Base-by-base conservation (phyloP, 257 asterid species). In the Jacaranda copaia region DNA sequence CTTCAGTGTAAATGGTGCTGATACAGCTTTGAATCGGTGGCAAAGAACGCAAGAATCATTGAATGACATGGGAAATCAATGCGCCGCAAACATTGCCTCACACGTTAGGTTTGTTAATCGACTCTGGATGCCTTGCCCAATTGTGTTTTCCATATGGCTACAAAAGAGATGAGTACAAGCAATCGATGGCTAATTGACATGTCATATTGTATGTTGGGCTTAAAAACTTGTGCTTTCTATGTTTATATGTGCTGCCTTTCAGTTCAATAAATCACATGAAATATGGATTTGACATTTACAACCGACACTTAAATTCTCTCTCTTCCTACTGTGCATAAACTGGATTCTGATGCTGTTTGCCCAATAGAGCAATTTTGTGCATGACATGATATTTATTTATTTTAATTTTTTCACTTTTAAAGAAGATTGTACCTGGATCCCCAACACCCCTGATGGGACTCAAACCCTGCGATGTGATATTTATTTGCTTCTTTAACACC, bases 1-100 rank as follows among this genome's bases (percentile, higher is more conserved):
- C 46, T 61, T 55, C 85, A 93, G 98, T 75, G 93, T 85, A 42
- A 84, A 75, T 65, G 79, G 79, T 67, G 80, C 94, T 56, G 96
- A 87, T 81, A 78, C 86, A 46, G 96, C 92, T 75, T 16, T 78
- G 57, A 79, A 66, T 40, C 79, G 63, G 80, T 84, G 89, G 91
- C 88, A 85, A 75, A 86, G 39, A 66, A 82, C 84, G 52, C 87
- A 85, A 42, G 87, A 79, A 36, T 84, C 94, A 6, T 67, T 93
- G 76, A 86, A 74, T 71, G 82, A 79, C 80, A 89, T 88, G 93
- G 85, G 85, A 79, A 79, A 79, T 65, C 84, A 88, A 83, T 88
- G 87, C 80, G 89, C 80, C 79, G 75, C 89, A 36, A 65, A 86
- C 19, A 62, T 87, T 64, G 86, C 74, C 65, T 87, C 90, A 63